phyloP scores from a whole-genome alignment of 768 basidiomycete species.

The Collybia sordida region DNA sequence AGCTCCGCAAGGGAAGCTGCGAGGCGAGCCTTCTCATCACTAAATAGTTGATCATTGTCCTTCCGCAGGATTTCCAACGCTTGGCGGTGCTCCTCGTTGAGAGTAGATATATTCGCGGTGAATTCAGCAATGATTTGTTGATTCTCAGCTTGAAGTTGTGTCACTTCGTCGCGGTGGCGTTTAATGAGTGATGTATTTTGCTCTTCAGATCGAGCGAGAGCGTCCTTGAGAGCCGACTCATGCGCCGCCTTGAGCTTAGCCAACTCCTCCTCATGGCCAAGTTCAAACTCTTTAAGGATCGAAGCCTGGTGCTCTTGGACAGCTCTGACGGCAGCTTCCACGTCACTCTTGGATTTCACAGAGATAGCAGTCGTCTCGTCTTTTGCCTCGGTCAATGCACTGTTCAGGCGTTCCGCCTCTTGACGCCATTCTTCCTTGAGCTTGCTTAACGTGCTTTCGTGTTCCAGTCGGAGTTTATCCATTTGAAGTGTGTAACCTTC shows the following conservation, averaged over 20 bases:
- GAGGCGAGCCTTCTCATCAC: slow-evolving; percentile 48
- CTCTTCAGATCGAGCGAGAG: slow-evolving; percentile 22
- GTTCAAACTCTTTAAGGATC: slow-evolving; percentile 54
- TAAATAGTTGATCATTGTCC: slow-evolving; percentile 35
- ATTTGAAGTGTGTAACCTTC: slow-evolving; percentile 61
- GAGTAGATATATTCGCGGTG: slow-evolving; percentile 36
- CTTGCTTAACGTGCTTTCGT: slow-evolving; percentile 50
- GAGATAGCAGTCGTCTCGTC: slow-evolving; percentile 38
- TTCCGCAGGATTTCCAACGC: slow-evolving; percentile 34
- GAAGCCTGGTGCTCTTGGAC: slow-evolving; percentile 57
- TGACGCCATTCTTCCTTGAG: slow-evolving; percentile 53
- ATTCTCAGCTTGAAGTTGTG: slow-evolving; percentile 43
- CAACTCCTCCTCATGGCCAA: slow-evolving; percentile 56
- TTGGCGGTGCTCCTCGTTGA: slow-evolving; percentile 34
- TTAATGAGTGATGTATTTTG: slow-evolving; percentile 26
- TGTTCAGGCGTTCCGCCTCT: slow-evolving; percentile 49
- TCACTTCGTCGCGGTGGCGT: slow-evolving; percentile 37
- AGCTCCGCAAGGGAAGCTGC: slow-evolving; percentile 47
- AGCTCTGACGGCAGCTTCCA: slow-evolving; percentile 44
- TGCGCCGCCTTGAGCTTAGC: slow-evolving; percentile 49
- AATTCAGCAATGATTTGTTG: slow-evolving; percentile 42
- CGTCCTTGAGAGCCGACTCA: slow-evolving; percentile 34
- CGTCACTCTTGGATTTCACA: slow-evolving; percentile 39
- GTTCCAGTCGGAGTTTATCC: slow-evolving; percentile 61
- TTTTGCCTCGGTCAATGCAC: slow-evolving; percentile 42